These are phyloP conservation scores for Pleurotus platypus DNA, from an alignment of 768 basidiomycete genomes.

Conservation along the genomic window DNA sequence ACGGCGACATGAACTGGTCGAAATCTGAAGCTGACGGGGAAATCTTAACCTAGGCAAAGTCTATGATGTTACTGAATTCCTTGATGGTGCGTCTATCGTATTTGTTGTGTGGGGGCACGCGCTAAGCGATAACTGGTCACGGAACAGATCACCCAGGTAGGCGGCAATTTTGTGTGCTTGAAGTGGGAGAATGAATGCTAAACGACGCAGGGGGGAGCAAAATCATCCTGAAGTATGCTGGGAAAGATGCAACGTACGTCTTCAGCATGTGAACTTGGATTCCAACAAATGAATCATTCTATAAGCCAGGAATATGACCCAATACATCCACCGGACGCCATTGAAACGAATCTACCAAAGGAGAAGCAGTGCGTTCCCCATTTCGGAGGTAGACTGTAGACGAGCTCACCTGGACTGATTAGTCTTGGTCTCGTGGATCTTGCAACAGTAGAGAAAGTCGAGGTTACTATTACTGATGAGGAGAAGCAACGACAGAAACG, in stretches of 20 bases:
- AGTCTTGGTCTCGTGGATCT: constrained; percentile 74
- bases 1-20: constrained; percentile 9
- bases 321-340: constrained; percentile 84
- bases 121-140: too few relatives aligned
- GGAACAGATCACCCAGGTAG: constrained; percentile 4
- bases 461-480: constrained; percentile 61
- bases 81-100: constrained; percentile 48
- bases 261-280: constrained; percentile 9
- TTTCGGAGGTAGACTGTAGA: not conserved
- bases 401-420: not conserved
- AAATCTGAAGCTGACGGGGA: not conserved
- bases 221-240: constrained; percentile 85
- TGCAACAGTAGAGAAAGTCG: constrained; percentile 58
- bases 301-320: constrained; percentile 76
- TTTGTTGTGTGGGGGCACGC: not conserved
- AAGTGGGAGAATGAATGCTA: not conserved
- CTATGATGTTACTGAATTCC: constrained; percentile 78
- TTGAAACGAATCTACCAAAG: constrained; percentile 69
- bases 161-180: not conserved
- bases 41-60: constrained; percentile 48
- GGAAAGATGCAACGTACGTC: constrained; percentile 82
- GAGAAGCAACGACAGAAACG: constrained; percentile 69
- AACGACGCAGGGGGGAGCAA: constrained; percentile 60
- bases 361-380: constrained; percentile 68
- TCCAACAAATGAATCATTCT: not conserved